Evolutionary conservation across 2,329 filamentous ascomycete genomes (phyloP), one percentile per base, ranked within the genome.

Genomic region (Akanthomyces lecanii): DNA sequence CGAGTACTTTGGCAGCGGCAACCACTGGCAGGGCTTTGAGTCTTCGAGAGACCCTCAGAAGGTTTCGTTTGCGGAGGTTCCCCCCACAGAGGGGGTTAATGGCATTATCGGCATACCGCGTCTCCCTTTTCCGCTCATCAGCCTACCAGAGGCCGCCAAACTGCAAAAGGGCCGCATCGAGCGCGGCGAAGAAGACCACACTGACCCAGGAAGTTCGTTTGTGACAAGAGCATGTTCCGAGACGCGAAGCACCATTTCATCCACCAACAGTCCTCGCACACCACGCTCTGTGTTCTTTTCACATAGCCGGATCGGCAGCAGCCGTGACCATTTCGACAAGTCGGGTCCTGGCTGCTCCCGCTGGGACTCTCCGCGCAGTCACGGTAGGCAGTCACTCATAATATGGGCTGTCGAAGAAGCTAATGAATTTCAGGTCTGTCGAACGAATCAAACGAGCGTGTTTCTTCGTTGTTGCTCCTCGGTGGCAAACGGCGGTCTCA

Each of bases 141-240:
- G 75, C 59, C 67, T 78, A 18, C 71, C 72, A 1, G 75, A 77
- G 42, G 76, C 76, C 16, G 74, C 75, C 2, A 70, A 69, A 64
- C 33, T 73, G 21, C 75, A 77, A 52, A 69, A 69, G 8, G 67
- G 71, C 28, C 72, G 74, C 23, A 65, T 73, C 47, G 69, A 72
- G 21, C 64, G 72, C 16, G 75, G 75, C 7, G 73, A 77, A 53
- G 75, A 76, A 60, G 75, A 77, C 42, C 74, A 77, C 53, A 76
- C 73, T 0, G 71, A 75, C 40, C 63, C 66, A 4, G 69, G 66
- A 2, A 63, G 65, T 1, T 70, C 69, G 0, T 76, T 76, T 63
- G 69, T 68, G 3, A 67, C 68, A 28, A 71, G 67, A 61, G 67
- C 65, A 10, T 69, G 71, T 48, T 72, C 72, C 4, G 70, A 66